Percentiles rank a stretch among this genome's conserved stretches.
These are phyloP conservation scores for Litsea cubeba DNA, from an alignment of 164 flowering plant species.

Conservation along the genomic window DNA sequence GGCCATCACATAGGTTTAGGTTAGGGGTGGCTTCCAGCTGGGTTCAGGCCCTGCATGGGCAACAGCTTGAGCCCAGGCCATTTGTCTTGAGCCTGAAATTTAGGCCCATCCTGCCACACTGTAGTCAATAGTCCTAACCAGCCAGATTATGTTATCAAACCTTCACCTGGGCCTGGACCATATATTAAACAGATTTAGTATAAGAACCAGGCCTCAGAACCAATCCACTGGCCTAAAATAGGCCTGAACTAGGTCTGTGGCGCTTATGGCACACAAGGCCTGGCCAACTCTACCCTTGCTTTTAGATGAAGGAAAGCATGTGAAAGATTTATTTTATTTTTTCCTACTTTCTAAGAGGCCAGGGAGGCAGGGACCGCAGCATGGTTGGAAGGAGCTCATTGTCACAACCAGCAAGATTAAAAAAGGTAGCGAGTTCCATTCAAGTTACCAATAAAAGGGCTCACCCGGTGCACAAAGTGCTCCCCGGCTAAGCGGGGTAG, in stretches of 20 bases:
- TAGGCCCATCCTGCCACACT: neutral
- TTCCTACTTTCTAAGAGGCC: neutral
- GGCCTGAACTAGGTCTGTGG: neutral
- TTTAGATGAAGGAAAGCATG: neutral
- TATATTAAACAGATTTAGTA: neutral
- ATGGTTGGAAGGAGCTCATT: too few species aligned
- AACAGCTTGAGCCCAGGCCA: neutral
- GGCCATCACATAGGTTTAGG: neutral
- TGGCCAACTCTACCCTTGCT: neutral
- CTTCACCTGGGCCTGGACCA: neutral
- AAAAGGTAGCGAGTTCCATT: too few species aligned
- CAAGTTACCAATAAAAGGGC: too few species aligned
- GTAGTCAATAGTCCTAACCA: neutral
- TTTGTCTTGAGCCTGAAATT: neutral
- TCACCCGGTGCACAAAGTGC: too few species aligned
- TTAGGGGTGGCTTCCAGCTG: neutral
- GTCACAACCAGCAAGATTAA: too few species aligned
- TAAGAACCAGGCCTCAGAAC: neutral
- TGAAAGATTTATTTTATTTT: too few species aligned
- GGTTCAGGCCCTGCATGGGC: neutral
- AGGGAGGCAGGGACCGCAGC: too few species aligned
- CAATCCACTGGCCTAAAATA: neutral
- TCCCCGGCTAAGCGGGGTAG: too few species aligned
- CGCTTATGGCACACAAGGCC: too few species aligned
- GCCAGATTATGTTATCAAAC: neutral